Evolutionary conservation across 257 asterid genomes (phyloP).

Genomic region (Nicotiana sylvestris): DNA sequence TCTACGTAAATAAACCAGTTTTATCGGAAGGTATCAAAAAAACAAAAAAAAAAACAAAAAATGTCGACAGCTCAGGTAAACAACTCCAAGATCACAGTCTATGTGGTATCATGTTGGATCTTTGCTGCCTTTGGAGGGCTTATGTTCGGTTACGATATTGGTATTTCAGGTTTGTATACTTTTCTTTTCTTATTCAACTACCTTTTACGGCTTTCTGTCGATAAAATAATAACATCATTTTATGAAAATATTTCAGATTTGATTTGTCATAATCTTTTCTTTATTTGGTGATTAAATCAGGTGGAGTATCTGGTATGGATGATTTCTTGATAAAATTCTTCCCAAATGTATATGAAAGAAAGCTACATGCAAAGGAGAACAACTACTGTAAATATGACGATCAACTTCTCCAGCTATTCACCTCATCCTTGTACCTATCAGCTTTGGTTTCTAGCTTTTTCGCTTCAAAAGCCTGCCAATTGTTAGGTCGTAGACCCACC

Average conservation of each 20-base stretch:
- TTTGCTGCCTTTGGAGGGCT: conserved; percentile 50
- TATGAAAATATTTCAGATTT: too few species aligned
- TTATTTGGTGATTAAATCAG: conserved; percentile 17
- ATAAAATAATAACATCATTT: too few species aligned
- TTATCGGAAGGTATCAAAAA: not conserved
- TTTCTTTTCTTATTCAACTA: not conserved
- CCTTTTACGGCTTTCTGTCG: not conserved
- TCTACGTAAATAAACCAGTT: not conserved
- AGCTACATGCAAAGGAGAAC: conserved; percentile 35
- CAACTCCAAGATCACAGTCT: conserved; percentile 27
- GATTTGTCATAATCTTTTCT: not conserved
- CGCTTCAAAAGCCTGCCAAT: conserved; percentile 62
- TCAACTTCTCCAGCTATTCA: conserved; percentile 71
- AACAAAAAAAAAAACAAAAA: not conserved
- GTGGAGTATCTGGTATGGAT: conserved; percentile 84
- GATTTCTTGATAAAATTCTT: conserved; percentile 69
- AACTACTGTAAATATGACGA: conserved; percentile 83
- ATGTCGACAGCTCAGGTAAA: not conserved
- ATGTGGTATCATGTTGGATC: conserved; percentile 46
- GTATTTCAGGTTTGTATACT: conserved; percentile 36
- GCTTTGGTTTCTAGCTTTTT: conserved; percentile 68
- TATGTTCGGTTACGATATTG: conserved; percentile 53
- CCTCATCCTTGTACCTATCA: conserved; percentile 70
- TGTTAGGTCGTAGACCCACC: conserved; percentile 57
- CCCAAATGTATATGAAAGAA: conserved; percentile 45